Evolutionary conservation across 371 early-diverging fungal genomes (phyloP), one percentile per base, ranked within the genome.

Genomic region (Rhizopus sp.): DNA sequence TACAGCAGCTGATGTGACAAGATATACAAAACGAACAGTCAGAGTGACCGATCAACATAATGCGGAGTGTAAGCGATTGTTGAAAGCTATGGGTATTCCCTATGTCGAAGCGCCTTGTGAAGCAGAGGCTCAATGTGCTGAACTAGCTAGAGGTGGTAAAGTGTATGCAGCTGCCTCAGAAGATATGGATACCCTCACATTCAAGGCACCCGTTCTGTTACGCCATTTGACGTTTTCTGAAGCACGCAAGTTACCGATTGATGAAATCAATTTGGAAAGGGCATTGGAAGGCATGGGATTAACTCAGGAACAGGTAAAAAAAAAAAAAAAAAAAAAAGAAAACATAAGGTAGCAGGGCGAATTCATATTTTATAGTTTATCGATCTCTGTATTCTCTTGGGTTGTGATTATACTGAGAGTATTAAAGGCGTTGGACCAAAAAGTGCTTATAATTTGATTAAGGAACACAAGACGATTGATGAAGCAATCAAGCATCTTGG

Each of bases 121-220:
- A 80, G 99, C 99, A 4, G 99, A 99, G 70, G 99, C 99, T 3
- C 98, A 97, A 70, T 99, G 99, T 72, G 99, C 99, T 3, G 94
- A 89, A 32, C 71, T 99, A 34, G 92, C 92, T 33, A 87, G 83
- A 63, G 82, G 88, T 0, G 96, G 94, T n/a, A 85, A 86, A 62
- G 99, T 99, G 4, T 96, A 90, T 72, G 99, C 92, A 7, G 98
- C 99, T 23, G 99, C 94, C 4, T 96, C 98, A 2, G 99, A 99
- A 70, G 99, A 99, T 80, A 99, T 99, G 99, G 99, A 99, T 72
- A 97, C 99, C 0, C 78, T 99, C 53, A 94, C 98, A 4, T 99
- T 99, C 76, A 90, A 89, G 5, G 70, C 98, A 3, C 97, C 97
- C 2, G 80, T 95, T 13, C 78, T 99, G 17, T 62, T 99, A 44